Evolutionary conservation across 148 eudicot species (phyloP).

Genomic region (Rhododendron griersonianum): DNA sequence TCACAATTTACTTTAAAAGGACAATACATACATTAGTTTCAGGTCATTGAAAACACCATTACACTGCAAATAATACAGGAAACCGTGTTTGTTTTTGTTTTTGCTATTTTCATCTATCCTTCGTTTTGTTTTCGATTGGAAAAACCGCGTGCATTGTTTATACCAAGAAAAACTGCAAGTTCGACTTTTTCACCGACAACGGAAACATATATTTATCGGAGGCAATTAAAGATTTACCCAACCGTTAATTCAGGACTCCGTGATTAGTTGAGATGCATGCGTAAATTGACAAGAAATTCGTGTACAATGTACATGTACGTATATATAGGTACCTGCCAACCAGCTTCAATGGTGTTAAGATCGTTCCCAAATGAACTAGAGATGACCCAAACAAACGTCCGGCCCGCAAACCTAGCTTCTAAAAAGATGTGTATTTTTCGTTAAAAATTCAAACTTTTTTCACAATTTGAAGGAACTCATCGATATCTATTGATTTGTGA

Average conservation of each 20-base stretch:
- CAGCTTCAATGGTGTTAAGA: constrained; percentile 99
- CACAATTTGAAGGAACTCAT: no score
- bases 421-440: no score
- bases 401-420: no score
- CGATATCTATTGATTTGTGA: no score
- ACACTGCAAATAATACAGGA: no score
- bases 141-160: no score
- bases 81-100: not conserved
- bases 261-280: no score
- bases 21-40: not conserved
- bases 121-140: not conserved
- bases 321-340: constrained; percentile 69
- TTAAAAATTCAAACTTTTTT: no score
- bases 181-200: not conserved
- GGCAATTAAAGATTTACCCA: not conserved
- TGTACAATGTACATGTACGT: constrained; percentile 2
- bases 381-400: constrained; percentile 49
- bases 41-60: not conserved
- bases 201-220: not conserved
- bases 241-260: no score
- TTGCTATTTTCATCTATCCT: not conserved
- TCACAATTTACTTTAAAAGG: not conserved
- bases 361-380: constrained; percentile 91
- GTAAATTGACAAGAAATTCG: no score
- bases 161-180: not conserved